These are phyloP conservation scores for Vaccinium macrocarpon DNA, from an alignment of 148 eudicot genomes.

Conservation along the genomic window DNA sequence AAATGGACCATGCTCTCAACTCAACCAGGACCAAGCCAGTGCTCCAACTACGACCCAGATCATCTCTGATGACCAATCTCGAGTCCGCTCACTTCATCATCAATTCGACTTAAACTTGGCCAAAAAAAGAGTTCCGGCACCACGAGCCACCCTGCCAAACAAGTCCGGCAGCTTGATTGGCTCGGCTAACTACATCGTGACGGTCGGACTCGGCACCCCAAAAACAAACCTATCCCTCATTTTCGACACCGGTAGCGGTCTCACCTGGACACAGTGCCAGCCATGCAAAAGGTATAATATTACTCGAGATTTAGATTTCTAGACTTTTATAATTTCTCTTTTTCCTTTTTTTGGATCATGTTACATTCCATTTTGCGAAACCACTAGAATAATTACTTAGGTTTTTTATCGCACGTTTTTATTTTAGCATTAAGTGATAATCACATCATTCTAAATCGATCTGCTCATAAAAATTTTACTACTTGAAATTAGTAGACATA, in stretches of 20 bases:
- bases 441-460: too few species aligned
- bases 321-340: neutral
- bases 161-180: constrained; percentile 52
- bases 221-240: constrained; percentile 44
- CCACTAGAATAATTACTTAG: too few species aligned
- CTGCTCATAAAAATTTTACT: too few species aligned
- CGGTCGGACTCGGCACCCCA: constrained; percentile 62
- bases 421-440: too few species aligned
- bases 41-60: constrained; percentile 34
- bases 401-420: too few species aligned
- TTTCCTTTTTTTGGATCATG: neutral
- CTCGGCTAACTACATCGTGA: constrained; percentile 55
- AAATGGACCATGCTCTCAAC: constrained; percentile 58
- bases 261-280: constrained; percentile 54
- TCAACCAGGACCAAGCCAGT: constrained; percentile 18
- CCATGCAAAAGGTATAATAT: constrained; percentile 47
- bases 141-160: constrained; percentile 39
- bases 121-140: neutral
- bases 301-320: neutral
- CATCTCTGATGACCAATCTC: constrained; percentile 45
- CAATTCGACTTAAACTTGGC: constrained; percentile 19
- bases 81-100: constrained; percentile 54
- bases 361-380: too few species aligned
- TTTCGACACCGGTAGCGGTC: constrained; percentile 63
- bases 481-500: too few species aligned